phyloP scores from a whole-genome alignment of 2,329 filamentous ascomycete genomes.

The Dothideomycetes sp. region DNA sequence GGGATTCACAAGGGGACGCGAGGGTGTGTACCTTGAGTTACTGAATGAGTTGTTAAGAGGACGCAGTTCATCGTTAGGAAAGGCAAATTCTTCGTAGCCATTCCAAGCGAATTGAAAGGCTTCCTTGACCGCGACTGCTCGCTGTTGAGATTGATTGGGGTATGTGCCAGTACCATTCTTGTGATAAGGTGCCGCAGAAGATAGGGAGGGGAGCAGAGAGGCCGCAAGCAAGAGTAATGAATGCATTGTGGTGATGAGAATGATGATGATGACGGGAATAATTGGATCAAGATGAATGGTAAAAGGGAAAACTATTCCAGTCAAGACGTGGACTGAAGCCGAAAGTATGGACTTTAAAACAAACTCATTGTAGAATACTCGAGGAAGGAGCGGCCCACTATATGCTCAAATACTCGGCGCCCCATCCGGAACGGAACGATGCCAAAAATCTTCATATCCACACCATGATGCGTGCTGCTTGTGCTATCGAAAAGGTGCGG shows the following conservation, averaged over 20 bases:
- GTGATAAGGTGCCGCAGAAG: not conserved
- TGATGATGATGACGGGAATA: too few species aligned
- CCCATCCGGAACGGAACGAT: not conserved
- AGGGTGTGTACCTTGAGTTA: conserved; percentile 55
- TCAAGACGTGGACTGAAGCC: too few species aligned
- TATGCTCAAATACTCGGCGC: too few species aligned
- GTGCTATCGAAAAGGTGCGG: not conserved
- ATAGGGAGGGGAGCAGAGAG: not conserved
- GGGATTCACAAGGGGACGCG: not conserved
- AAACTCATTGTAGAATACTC: too few species aligned
- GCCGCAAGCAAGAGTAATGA: not conserved
- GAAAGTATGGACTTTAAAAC: too few species aligned
- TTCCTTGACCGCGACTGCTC: conserved; percentile 54
- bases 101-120: conserved; percentile 64
- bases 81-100: conserved; percentile 52
- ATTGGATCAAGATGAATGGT: too few species aligned
- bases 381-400: too few species aligned
- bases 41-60: conserved; percentile 56
- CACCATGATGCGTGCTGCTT: not conserved
- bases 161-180: not conserved
- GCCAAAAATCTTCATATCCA: not conserved
- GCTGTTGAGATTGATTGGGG: conserved; percentile 11
- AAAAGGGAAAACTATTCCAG: too few species aligned
- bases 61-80: conserved; percentile 65
- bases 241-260: not conserved